Evolutionary conservation across 257 asterid genomes (phyloP), one percentile per base, ranked within the genome.

Genomic region (Anisodus acutangulus): DNA sequence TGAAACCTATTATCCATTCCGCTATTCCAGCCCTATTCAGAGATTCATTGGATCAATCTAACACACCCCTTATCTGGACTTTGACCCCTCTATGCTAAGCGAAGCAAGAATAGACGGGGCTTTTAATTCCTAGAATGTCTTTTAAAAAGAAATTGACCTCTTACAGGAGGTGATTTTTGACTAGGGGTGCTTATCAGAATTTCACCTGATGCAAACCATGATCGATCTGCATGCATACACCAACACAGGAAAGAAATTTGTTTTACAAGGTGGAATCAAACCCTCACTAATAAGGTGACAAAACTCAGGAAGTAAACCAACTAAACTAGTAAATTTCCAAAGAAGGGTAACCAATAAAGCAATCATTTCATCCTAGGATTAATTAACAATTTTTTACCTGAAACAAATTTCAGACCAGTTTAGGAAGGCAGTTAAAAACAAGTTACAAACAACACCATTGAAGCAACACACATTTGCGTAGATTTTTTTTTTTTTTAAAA

Each of bases 1-100:
- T 26, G 81, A 22, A 72, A 17, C 59, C n/a, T 47, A 11, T 5
- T 26, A 22, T 51, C 13, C 59, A 8, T 22, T 76, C 63, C 0
- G 26, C 45, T 12, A 53, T 49, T 76, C 6, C n/a, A 4, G 47
- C 22, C 81, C 47, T 22, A 49, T 22, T 49, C 3, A 51, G 62
- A 76, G 60, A 76, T 26, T 49, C 45, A 22, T 9, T 76, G 63
- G 31, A 76, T 76, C 81, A 76, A 76, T 22, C 60, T 49, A 19
- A 41, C 19, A 9, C 62, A 22, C n/a, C 80, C 17, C 31, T 71
- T 71, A 71, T 71, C 58, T 47, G 7, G 39, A 45, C 39, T 49
- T 51, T 51, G 13, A 37, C 19, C 22, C 62, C 43, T 11, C n/a
- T 49, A 11, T 49, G 43, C 45, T 74, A 47, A 47, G 45, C 5